phyloP scores from a whole-genome alignment of 176 grass and related monocot species.

The Luzula sylvatica region DNA sequence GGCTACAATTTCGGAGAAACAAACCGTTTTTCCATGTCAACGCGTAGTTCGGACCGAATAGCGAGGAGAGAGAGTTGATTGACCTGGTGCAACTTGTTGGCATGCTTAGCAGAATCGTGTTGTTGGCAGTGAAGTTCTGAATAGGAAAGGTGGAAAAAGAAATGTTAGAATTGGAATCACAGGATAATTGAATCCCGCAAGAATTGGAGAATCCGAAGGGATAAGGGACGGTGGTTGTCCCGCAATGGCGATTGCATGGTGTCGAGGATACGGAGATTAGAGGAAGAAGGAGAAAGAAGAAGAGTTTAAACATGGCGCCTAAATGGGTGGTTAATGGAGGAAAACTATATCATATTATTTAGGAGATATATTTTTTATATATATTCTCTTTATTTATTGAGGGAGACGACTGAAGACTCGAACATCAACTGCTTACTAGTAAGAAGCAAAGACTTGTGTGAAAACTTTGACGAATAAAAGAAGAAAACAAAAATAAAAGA shows the following conservation, averaged over 20 bases:
- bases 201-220: constrained; percentile 49
- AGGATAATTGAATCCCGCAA: constrained; percentile 31
- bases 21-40: constrained; percentile 26
- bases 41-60: constrained; percentile 30
- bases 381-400: too few relatives aligned
- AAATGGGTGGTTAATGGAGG: too few relatives aligned
- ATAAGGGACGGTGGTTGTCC: neutral
- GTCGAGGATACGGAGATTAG: neutral
- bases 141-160: constrained; percentile 2
- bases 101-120: constrained; percentile 18
- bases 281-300: neutral
- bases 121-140: neutral
- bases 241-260: constrained; percentile 32
- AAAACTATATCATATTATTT: too few relatives aligned
- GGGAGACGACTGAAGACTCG: too few relatives aligned
- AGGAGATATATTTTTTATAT: too few relatives aligned
- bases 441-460: too few relatives aligned
- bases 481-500: too few relatives aligned
- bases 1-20: constrained; percentile 19
- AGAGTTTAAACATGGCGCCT: too few relatives aligned
- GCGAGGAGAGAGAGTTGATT: neutral
- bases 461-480: too few relatives aligned
- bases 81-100: constrained; percentile 23
- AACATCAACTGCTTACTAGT: too few relatives aligned
- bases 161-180: neutral